Evolutionary conservation across 2,329 filamentous ascomycete genomes (phyloP), one percentile per base, ranked within the genome.

Genomic region (Ceratocystis diversiconidia): DNA sequence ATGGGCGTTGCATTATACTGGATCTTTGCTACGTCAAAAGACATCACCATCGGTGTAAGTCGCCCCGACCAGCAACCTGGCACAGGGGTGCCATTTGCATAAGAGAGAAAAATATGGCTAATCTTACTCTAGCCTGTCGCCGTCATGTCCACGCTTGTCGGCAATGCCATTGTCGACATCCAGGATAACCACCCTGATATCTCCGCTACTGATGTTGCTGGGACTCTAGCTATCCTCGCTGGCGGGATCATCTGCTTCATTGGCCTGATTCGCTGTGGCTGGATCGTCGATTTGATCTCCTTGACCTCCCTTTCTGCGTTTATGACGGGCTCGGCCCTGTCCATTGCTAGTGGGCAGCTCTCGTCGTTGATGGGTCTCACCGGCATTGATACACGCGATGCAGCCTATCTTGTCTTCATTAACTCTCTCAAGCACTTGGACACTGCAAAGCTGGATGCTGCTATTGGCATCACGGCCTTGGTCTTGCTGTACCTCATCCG

Each of bases 1-100:
- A 94, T 96, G 82, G 94, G 92, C 62, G 92, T 95, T 17, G 75
- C 96, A 69, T 81, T 96, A 68, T 99, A 99, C 76, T 97, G 92
- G 92, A 88, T 96, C 73, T 97, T 97, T 72, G 94, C 92, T 43
- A 99, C 94, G 0, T 96, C 92, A 15, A 99, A 97, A 74, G 92
- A 99, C 75, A 97, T 99, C 72, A 96, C 92, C 8, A 97, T 97
- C 66, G 92, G 92, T 17, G 87, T 89, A 79, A 76, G 86, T 82
- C 1, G 3, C 41, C 3, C 12, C 10, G 1, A 19, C n/a, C 48
- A 52, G 36, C 36, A 41, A 41, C 36, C 48, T 28, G 7, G 19
- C 19, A n/a, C 48, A 5, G 3, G 25, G 32, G 6, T 10, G 46
- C 46, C 71, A 68, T 62, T 5, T 59, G 19, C 19, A 2, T 41